Percentiles rank a stretch among this genome's conserved stretches.
Conservation (phyloP, 371 early-diverging fungal genomes). For the Rhizomucor miehei region DNA sequence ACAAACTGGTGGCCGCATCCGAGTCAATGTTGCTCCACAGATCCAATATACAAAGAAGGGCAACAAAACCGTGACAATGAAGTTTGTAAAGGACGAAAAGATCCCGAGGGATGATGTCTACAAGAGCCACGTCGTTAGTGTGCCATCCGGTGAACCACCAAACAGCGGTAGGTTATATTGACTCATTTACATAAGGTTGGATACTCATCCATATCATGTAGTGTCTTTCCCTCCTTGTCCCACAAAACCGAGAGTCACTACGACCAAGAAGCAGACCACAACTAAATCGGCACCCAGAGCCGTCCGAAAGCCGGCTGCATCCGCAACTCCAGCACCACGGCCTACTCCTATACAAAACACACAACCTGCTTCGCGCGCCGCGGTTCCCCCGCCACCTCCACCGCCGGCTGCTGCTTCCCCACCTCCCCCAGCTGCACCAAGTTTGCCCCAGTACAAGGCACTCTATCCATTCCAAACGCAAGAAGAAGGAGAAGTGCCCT, state of each 20-base stretch:
- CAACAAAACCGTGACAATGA: conserved; percentile 69
- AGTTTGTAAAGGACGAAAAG: conserved; percentile 75
- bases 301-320: conserved; percentile 16
- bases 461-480: conserved; percentile 71
- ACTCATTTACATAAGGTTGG: background rate
- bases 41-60: conserved; percentile 79
- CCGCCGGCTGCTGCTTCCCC: conserved; percentile 45
- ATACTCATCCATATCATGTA: conserved; percentile 11
- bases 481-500: conserved; percentile 65
- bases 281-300: conserved; percentile 32
- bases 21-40: conserved; percentile 51
- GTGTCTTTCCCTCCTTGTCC: conserved; percentile 63
- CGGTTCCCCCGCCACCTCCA: conserved; percentile 59
- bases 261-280: conserved; percentile 1
- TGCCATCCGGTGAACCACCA: conserved; percentile 69
- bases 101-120: conserved; percentile 57
- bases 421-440: conserved; percentile 37
- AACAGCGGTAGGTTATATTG: conserved; percentile 43
- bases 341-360: conserved; percentile 6
- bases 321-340: conserved; percentile 16
- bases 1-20: conserved; percentile 55
- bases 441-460: conserved; percentile 66
- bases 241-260: conserved; percentile 30
- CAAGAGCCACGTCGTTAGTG: conserved; percentile 75
- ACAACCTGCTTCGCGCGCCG: conserved; percentile 1